Conservation (phyloP, 2,329 filamentous ascomycete genomes). For the Botryotinia globosa region DNA sequence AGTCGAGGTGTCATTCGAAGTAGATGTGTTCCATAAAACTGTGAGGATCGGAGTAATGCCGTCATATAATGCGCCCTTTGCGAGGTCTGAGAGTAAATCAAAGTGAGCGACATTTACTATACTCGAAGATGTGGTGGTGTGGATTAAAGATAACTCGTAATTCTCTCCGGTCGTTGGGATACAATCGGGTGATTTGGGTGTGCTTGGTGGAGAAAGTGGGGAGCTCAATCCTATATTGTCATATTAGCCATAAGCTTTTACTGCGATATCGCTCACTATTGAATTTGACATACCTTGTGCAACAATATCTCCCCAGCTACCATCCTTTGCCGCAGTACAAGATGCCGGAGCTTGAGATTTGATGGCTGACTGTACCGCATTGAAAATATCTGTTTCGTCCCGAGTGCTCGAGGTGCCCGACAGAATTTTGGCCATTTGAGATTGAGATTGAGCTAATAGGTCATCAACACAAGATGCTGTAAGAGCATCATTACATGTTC, state of each 20-base stretch:
- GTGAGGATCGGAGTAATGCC: neutral
- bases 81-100: neutral
- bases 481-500: neutral
- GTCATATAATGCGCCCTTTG: neutral
- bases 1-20: neutral
- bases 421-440: neutral
- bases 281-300: neutral
- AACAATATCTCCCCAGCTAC: neutral
- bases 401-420: neutral
- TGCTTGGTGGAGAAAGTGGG: neutral
- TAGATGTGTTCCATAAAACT: neutral
- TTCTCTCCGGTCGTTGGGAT: neutral
- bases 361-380: neutral
- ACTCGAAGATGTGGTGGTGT: neutral
- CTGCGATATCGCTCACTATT: neutral
- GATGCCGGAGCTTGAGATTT: neutral
- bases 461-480: neutral
- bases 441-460: neutral
- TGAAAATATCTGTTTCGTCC: neutral
- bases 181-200: neutral
- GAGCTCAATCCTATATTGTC: neutral
- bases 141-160: neutral
- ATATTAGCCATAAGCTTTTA: neutral
- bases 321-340: neutral
- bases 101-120: neutral